A percentile compares a stretch with the other conserved stretches of the same genome.
Conservation (phyloP, 306 rosid species). For the Corylus heterophylla region DNA sequence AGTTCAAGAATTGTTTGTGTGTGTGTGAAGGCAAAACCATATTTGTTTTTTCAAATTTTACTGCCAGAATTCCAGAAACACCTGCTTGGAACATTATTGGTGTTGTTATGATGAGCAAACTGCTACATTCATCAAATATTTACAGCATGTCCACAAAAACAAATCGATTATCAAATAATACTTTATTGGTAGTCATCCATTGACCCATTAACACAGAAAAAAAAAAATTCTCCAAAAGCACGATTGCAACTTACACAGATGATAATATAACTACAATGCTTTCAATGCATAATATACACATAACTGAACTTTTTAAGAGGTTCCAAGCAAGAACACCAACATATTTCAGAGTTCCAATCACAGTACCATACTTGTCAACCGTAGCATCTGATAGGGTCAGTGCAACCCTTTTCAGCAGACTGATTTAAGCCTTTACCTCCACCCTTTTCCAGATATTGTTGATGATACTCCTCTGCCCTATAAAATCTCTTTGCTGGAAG, state of each 20-base stretch:
- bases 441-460: conserved; percentile 88
- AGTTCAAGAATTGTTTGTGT: background rate
- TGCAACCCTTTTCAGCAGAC: conserved; percentile 79
- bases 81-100: background rate
- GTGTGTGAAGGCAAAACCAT: too few relatives aligned
- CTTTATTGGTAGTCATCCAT: too few relatives aligned
- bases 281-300: background rate
- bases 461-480: conserved; percentile 93
- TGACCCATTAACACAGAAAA: background rate
- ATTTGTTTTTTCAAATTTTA: too few relatives aligned
- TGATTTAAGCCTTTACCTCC: conserved; percentile 60
- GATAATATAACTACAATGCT: background rate
- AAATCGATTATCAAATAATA: background rate
- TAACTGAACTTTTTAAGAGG: background rate
- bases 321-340: background rate
- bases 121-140: background rate
- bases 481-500: conserved; percentile 81
- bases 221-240: background rate
- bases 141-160: background rate
- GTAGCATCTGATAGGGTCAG: conserved; percentile 81
- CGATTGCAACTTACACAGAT: background rate
- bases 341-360: background rate
- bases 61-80: too few relatives aligned
- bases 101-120: background rate
- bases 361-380: conserved; percentile 40